Percentiles rank a stretch among this genome's conserved stretches.
These are phyloP conservation scores for Pisolithus albus DNA, from an alignment of 768 basidiomycete species.

Conservation along the genomic window DNA sequence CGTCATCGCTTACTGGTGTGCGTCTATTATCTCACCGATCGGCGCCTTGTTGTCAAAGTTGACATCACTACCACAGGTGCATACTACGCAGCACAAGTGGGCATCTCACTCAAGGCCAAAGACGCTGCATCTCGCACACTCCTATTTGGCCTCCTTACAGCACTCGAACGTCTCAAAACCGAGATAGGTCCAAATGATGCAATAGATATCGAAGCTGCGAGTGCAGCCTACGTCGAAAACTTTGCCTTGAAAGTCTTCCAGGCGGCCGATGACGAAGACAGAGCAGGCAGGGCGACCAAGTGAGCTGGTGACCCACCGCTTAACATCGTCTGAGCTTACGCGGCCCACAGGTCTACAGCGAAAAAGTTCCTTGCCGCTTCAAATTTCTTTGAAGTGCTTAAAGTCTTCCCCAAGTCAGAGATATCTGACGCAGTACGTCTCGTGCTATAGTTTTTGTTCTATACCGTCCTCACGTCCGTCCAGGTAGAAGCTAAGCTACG, in stretches of 20 bases:
- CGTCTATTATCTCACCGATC: constrained; percentile 7
- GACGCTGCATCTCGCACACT: constrained; percentile 57
- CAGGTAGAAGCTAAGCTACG: constrained; percentile 84
- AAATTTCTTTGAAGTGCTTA: constrained; percentile 88
- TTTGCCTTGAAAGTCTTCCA: constrained; percentile 89
- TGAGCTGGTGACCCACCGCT: constrained; percentile 24
- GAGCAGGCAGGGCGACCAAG: constrained; percentile 71
- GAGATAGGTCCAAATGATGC: constrained; percentile 72
- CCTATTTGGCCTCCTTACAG: constrained; percentile 65
- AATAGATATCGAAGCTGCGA: constrained; percentile 73
- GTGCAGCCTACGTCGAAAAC: constrained; percentile 89
- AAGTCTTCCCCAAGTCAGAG: constrained; percentile 59
- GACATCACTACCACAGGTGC: constrained; percentile 46
- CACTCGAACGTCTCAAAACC: constrained; percentile 75
- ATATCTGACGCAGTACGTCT: constrained; percentile 50
- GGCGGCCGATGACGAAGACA: constrained; percentile 86
- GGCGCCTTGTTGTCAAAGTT: background rate
- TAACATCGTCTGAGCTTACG: background rate
- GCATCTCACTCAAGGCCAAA: constrained; percentile 68
- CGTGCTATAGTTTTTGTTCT: background rate
- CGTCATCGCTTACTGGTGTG: constrained; percentile 94
- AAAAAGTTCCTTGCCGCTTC: constrained; percentile 93
- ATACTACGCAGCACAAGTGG: constrained; percentile 87
- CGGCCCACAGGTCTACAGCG: constrained; percentile 65
- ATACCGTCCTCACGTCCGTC: background rate